Evolutionary conservation across 371 early-diverging fungal species (phyloP), one percentile per base, ranked within the genome.

Genomic region (Basidiobolus meristosporus): DNA sequence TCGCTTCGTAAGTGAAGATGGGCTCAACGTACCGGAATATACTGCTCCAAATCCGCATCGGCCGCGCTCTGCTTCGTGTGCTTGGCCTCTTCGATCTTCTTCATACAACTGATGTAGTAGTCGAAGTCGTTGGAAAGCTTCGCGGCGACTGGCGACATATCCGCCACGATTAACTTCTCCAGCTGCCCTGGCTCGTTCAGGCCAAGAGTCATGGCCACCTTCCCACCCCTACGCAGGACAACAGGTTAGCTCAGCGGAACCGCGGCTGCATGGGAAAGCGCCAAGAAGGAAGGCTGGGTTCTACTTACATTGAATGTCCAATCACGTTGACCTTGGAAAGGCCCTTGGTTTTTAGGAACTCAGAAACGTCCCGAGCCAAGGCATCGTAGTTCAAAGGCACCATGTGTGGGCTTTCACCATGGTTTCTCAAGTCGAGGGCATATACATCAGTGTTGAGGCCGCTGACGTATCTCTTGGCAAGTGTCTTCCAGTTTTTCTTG

Each of bases 171-270:
- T 10, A 91, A 53, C 37, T 71, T 73, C 11, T 72, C 62, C 3
- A 90, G 43, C 6, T 59, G 43, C 1, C 50, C 46, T 0, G 70
- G 76, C 7, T 57, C 40, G n/a, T 44, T 34, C 18, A 90, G 50
- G 0, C 89, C 86, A 12, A 78, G 46, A 14, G 62, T 59, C 90
- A 95, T 91, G 0, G 78, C 86, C 0, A 75, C 82, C 46, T 90
- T 89, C 16, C 90, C 92, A 18, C 95, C 95, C 82, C 77, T 22
- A 32, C n/a, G n/a, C n/a, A n/a, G n/a, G n/a, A n/a, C n/a, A n/a
- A n/a, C n/a, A n/a, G 36, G 23, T 2, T 31, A 31, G 18, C 9
- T 5, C 39, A 19, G 34, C 10, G 41, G 14, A 28, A 5, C 9
- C 10, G 20, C 20, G 19, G 20, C 26, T 38, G 10, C 22, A 12